Base-by-base conservation (phyloP, 768 basidiomycete genomes). In the Hypholoma sublateritium region DNA sequence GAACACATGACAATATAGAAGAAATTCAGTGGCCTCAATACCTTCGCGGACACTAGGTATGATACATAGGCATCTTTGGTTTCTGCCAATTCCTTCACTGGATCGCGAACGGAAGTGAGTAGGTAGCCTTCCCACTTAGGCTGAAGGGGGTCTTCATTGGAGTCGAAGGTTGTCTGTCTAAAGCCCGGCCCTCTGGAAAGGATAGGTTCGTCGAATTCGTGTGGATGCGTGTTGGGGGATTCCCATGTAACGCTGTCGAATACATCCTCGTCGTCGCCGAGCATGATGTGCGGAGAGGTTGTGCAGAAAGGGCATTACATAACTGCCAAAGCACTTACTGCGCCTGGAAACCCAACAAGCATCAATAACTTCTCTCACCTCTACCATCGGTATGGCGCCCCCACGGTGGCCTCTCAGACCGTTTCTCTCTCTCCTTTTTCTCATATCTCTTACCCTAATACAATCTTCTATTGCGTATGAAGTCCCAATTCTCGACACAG, bases 1-100 rank as follows among this genome's bases (percentile, higher is more conserved):
- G 24, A 58, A 56, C 55, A 51, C 63, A 53, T 16, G 43, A 28
- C 21, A 45, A 54, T 32, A 43, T 49, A 34, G 37, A 16, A 35
- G 34, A 22, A 19, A 52, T 28, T 3, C 19, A n/a, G 24, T 55
- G 32, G 52, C 35, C 24, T 37, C 48, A 22, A 60, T 66, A 95
- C 96, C 84, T 90, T 88, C 51, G 92, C 92, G 34, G 85, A 81
- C 37, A 98, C 93, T 25, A 93, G 77, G 71, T 98, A 99, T 39
- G 94, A 95, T 48, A 97, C 93, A 74, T 93, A 98, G 59, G 92
- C 89, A 68, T 99, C 96, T 77, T 97, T 98, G 32, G 95, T 96
- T 65, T 97, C 96, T 57, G 95, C 89, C 24, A 98, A 82, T 71
- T 98, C 95, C 71, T 96, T 98, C 60, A 94, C 86, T 25, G 96